These are phyloP conservation scores for Boletales sp. DNA, from an alignment of 768 basidiomycete species.

Conservation along the genomic window DNA sequence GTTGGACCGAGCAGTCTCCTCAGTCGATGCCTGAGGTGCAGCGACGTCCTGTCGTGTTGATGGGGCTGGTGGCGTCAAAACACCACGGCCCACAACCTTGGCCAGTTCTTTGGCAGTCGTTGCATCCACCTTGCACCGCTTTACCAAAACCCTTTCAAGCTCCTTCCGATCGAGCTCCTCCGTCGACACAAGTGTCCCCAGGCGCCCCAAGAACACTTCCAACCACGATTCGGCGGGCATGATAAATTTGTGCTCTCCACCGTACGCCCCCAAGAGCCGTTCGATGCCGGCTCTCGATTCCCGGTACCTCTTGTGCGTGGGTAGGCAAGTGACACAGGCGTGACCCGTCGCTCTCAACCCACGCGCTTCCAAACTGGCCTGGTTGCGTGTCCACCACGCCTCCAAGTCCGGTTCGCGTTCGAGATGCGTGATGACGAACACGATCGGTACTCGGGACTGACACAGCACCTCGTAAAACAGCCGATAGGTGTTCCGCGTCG, in stretches of 20 bases:
- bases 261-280: constrained; percentile 10
- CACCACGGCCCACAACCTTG: no score
- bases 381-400: constrained; percentile 31
- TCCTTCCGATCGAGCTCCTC: constrained; percentile 15
- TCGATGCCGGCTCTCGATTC: constrained; percentile 15
- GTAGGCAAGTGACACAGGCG: constrained; percentile 31
- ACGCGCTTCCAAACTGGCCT: constrained; percentile 14
- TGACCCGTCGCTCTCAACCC: constrained; percentile 23
- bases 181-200: constrained; percentile 10
- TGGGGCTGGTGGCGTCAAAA: no score
- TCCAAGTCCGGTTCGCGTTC: constrained; percentile 33
- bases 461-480: constrained; percentile 44
- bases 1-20: no score
- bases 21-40: no score
- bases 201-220: constrained; percentile 15
- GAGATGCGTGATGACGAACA: constrained; percentile 37
- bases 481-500: constrained; percentile 37
- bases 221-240: constrained; percentile 27
- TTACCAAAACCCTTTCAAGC: constrained; percentile 14
- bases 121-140: constrained; percentile 21
- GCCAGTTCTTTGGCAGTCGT: constrained; percentile 16
- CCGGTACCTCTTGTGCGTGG: constrained; percentile 15
- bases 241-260: constrained; percentile 13
- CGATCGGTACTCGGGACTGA: constrained; percentile 28
- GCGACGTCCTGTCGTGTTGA: no score